Conservation (phyloP, 2,329 filamentous ascomycete genomes). For the Colletotrichum sp. region DNA sequence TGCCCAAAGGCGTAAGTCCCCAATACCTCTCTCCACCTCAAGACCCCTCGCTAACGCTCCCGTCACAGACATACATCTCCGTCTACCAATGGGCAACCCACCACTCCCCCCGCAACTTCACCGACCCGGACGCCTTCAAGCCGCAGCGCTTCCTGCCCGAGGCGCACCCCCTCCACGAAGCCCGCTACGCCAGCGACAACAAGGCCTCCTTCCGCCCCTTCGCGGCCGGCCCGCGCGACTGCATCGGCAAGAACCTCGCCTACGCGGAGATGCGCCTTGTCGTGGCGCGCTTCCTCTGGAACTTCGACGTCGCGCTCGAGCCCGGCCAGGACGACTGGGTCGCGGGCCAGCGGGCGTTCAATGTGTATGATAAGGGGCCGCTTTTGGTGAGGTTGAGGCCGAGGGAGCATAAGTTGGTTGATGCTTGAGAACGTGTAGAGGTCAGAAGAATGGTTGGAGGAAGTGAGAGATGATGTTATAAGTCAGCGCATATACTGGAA, state of each 20-base stretch:
- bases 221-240: background rate
- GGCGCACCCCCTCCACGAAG: background rate
- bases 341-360: background rate
- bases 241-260: background rate
- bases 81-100: background rate
- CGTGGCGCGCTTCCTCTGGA: background rate
- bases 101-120: background rate
- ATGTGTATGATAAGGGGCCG: background rate
- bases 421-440: background rate
- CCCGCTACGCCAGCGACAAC: background rate
- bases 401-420: background rate
- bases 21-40: too few relatives aligned
- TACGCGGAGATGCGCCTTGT: background rate
- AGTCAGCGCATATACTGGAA: background rate
- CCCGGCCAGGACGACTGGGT: background rate
- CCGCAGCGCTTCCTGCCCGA: background rate
- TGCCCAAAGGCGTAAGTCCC: background rate
- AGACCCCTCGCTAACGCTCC: fast-evolving
- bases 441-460: fast-evolving
- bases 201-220: background rate
- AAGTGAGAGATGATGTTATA: background rate
- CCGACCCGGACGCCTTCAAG: background rate
- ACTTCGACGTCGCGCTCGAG: background rate
- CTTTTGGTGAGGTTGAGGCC: background rate
- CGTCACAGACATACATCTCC: background rate